These are phyloP conservation scores for Auriscalpium microsporum DNA, from an alignment of 768 basidiomycete species.

Conservation along the genomic window DNA sequence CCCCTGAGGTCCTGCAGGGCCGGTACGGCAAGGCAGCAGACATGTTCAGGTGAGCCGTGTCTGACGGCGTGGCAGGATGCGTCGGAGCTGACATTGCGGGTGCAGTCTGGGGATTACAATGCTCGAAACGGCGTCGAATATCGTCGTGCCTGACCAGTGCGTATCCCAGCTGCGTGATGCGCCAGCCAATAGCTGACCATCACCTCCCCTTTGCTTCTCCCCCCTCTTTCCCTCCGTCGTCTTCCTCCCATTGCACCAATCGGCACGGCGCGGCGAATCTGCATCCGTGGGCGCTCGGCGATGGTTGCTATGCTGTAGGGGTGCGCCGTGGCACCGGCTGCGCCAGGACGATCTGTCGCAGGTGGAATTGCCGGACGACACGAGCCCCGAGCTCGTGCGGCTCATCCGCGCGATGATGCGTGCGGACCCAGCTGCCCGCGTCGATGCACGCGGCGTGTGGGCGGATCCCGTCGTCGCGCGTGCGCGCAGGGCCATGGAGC, in stretches of 20 bases:
- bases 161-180: conserved; percentile 24
- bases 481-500: conserved; percentile 57
- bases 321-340: conserved; percentile 88
- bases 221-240: conserved; percentile 4
- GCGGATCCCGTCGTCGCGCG: conserved; percentile 56
- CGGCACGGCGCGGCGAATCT: too few species aligned
- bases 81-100: conserved; percentile 12
- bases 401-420: conserved; percentile 76
- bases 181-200: neutral
- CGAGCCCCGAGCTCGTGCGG: conserved; percentile 48
- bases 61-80: neutral
- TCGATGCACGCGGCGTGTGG: conserved; percentile 48
- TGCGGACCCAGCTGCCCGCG: conserved; percentile 52
- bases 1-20: conserved; percentile 91
- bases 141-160: conserved; percentile 94
- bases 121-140: conserved; percentile 91
- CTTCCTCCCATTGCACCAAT: too few species aligned
- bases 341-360: conserved; percentile 88
- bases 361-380: conserved; percentile 54
- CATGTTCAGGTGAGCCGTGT: conserved; percentile 69
- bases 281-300: too few species aligned
- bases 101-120: conserved; percentile 89
- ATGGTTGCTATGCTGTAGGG: conserved; percentile 39
- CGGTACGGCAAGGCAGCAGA: conserved; percentile 90
- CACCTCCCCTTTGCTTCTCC: conserved; percentile 8